phyloP scores from a whole-genome alignment of 1,284 basidiomycete genomes.

The Ganoderma lingzhi region DNA sequence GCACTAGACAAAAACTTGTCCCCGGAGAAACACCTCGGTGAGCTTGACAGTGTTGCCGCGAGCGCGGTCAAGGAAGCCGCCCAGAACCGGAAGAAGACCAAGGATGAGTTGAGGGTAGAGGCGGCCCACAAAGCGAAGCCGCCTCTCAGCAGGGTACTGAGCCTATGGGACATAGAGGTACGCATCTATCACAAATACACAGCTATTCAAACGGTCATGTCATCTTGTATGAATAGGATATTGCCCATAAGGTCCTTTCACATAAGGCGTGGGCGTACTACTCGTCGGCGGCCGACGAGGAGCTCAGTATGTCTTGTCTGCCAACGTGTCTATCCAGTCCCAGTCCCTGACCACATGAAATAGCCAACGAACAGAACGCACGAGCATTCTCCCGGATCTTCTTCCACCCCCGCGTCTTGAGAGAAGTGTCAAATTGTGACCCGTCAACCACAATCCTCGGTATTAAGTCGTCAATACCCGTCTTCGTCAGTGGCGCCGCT shows the following conservation, averaged over 20 bases:
- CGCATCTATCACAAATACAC: conserved; percentile 15
- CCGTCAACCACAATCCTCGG: conserved; percentile 83
- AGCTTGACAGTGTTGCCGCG: conserved; percentile 64
- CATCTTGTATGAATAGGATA: conserved; percentile 43
- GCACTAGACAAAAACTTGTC: conserved; percentile 76
- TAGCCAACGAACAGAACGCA: conserved; percentile 72
- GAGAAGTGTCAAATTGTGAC: conserved; percentile 73
- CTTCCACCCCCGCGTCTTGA: conserved; percentile 85
- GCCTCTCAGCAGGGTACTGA: conserved; percentile 73
- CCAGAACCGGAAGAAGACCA: conserved; percentile 59
- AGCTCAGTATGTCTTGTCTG: conserved; percentile 63
- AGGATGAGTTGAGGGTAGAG: conserved; percentile 77
- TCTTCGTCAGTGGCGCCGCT: conserved; percentile 89
- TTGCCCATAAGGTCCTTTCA: conserved; percentile 72
- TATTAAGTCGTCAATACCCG: conserved; percentile 75
- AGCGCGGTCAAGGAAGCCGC: conserved; percentile 49
- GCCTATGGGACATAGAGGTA: conserved; percentile 82
- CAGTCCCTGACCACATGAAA: conserved; percentile 16
- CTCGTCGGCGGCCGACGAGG: conserved; percentile 84
- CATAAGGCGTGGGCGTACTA: conserved; percentile 86
- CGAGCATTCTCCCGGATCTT: conserved; percentile 83
- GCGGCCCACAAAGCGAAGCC: conserved; percentile 67
- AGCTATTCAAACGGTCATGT: not conserved
- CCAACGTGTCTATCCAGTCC: conserved; percentile 11
- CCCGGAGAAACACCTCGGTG: conserved; percentile 74